These are phyloP conservation scores for Colletotrichum orbiculare DNA, from an alignment of 2,329 filamentous ascomycete genomes.

Conservation along the genomic window DNA sequence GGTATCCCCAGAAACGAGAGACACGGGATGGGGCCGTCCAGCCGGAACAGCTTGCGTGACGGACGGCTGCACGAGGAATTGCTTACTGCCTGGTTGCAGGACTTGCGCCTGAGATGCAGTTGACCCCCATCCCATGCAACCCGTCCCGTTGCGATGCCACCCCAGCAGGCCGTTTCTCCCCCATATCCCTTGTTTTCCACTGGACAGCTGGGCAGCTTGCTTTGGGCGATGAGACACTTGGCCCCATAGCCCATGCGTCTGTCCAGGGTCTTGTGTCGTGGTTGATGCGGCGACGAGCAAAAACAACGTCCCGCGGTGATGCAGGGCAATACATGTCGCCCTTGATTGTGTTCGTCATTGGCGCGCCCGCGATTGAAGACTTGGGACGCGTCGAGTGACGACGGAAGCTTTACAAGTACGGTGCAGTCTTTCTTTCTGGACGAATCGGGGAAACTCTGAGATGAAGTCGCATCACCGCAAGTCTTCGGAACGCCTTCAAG, in stretches of 20 bases:
- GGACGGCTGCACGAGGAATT: constrained; percentile 24
- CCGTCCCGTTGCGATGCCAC: constrained; percentile 21
- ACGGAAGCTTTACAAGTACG: constrained; percentile 11
- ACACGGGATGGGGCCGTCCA: not conserved
- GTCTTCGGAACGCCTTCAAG: too few species aligned
- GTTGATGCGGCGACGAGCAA: constrained; percentile 35
- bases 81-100: constrained; percentile 16
- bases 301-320: constrained; percentile 26
- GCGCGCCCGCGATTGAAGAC: constrained; percentile 17
- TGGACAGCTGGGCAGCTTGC: constrained; percentile 27
- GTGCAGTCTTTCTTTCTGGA: constrained; percentile 2
- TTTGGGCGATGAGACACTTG: constrained; percentile 31
- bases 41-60: constrained; percentile 21
- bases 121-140: constrained; percentile 20
- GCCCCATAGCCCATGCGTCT: constrained; percentile 20
- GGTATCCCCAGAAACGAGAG: constrained; percentile 10
- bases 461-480: not conserved
- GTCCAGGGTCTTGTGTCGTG: constrained; percentile 22
- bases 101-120: constrained; percentile 7
- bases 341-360: constrained; percentile 5
- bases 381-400: constrained; percentile 19
- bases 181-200: constrained; percentile 9
- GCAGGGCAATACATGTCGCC: constrained; percentile 19
- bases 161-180: constrained; percentile 24
- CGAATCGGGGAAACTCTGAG: constrained; percentile 21